Evolutionary conservation across 495 filamentous ascomycete species (phyloP).

Genomic region (Eremomyces bilateralis): DNA sequence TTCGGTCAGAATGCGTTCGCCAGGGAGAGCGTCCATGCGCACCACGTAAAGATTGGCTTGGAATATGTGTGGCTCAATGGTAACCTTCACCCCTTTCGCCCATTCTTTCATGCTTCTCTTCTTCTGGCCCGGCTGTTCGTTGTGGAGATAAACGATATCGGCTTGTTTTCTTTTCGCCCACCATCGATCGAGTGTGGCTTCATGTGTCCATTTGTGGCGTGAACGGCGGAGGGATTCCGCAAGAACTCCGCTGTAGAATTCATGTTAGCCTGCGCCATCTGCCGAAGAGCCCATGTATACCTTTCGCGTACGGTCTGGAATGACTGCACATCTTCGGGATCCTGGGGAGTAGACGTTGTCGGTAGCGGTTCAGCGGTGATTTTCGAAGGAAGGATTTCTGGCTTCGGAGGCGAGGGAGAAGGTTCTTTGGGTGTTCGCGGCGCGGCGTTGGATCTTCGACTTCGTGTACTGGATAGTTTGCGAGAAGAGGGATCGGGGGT

Average conservation of each 20-base stretch:
- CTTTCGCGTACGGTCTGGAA: slow-evolving; percentile 75
- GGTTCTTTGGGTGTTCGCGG: too few species aligned
- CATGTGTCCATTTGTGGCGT: slow-evolving; percentile 62
- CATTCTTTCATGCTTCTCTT: too few species aligned
- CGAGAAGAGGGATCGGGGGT: too few species aligned
- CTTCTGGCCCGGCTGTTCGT: slow-evolving; percentile 41
- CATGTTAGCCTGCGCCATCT: slow-evolving; percentile 3
- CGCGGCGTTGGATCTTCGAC: too few species aligned
- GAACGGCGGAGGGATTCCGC: slow-evolving; percentile 65
- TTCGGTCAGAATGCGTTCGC: slow-evolving; percentile 17
- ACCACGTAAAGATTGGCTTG: slow-evolving; percentile 71
- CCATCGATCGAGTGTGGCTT: slow-evolving; percentile 79
- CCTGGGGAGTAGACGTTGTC: slow-evolving; percentile 49
- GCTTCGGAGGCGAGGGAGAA: slow-evolving; percentile 17
- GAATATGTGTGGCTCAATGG: slow-evolving; percentile 77
- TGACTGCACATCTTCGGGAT: slow-evolving; percentile 43
- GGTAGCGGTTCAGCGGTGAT: slow-evolving; percentile 44
- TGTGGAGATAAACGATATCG: too few species aligned
- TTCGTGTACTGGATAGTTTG: too few species aligned
- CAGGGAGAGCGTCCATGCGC: slow-evolving; percentile 31
- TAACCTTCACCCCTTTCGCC: slow-evolving; percentile 37
- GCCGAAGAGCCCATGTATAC: slow-evolving; percentile 21
- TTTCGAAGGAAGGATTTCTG: slow-evolving; percentile 33
- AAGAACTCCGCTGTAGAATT: slow-evolving; percentile 48
- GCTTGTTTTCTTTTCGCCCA: slow-evolving; percentile 55